Base-by-base conservation (phyloP, 208 protist species). In the Trypanosoma platydactyli region DNA sequence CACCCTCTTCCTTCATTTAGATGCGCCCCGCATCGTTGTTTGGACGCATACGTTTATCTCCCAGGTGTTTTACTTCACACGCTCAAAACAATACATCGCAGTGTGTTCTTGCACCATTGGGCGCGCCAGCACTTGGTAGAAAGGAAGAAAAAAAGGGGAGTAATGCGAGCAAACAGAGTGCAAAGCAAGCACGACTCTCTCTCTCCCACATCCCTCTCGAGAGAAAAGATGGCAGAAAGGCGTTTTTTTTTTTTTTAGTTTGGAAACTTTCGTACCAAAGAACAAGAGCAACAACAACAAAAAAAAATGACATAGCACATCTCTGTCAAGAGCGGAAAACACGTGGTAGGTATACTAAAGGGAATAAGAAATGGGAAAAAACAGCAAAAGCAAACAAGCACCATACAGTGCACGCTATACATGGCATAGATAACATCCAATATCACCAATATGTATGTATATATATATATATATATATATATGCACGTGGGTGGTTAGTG, bases 381-480 rank as follows among this genome's bases (percentile, higher is more conserved):
- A 49, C 20, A 49, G 3, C 15, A 5, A 12, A 18, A 25, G 5
- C 5, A 15, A 5, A 49, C 4, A 3, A 25, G 45, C 45, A 25
- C 5, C 45, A 25, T 49, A 56, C 3, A 58, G 16, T 15, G 45
- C 27, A 45, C n/a, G 42, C 35, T n/a, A 11, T 13, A n/a, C 3
- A 52, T 44, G 20, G 30, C 20, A 29, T n/a, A 1, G 24, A 44
- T n/a, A 22, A 22, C 59, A 54, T 38, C 42, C 16, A 16, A 48
- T 2, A n/a, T 15, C 22, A 46, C 29, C 2, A 22, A 62, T 50
- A 62, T 49, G 30, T 50, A 50, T 62, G 30, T 62, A 49, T 62
- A 49, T 64, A 40, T 52, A 52, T 40, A 52, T 64, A 33, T 53
- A 38, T 46, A 38, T 58, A n/a, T n/a, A n/a, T n/a, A n/a, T n/a